Evolutionary conservation across 176 grass and related monocot genomes (phyloP).

Genomic region (Bonia amplexicaulis): DNA sequence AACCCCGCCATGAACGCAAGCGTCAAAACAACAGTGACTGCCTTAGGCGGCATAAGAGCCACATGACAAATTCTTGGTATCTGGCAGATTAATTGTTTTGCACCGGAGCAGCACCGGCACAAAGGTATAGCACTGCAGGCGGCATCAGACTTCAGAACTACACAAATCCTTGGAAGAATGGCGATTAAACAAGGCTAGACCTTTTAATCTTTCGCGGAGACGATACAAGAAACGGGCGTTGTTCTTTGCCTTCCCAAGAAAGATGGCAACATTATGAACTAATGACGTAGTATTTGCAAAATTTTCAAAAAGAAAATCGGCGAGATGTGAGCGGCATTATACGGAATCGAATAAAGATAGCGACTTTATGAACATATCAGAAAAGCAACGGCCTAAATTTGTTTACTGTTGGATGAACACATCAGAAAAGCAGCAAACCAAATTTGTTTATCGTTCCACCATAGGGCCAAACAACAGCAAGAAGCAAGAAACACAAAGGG

Average conservation of each 20-base stretch:
- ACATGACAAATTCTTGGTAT: conserved; percentile 42
- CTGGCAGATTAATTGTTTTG: conserved; percentile 38
- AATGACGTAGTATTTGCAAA: background rate
- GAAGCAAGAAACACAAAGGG: background rate
- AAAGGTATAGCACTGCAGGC: conserved; percentile 13
- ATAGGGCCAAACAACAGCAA: background rate
- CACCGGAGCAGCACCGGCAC: conserved; percentile 17
- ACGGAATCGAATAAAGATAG: conserved; percentile 44
- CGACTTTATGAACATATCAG: conserved; percentile 25
- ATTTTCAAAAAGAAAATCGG: conserved; percentile 11
- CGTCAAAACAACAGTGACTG: conserved; percentile 40
- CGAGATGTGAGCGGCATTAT: conserved; percentile 27
- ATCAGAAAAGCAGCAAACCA: background rate
- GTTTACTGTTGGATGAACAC: conserved; percentile 18
- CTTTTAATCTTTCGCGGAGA: background rate
- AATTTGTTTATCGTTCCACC: conserved; percentile 16
- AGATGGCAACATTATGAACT: background rate
- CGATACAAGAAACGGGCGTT: background rate
- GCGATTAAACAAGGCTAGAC: background rate
- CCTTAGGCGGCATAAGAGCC: conserved; percentile 25
- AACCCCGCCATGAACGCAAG: conserved; percentile 48
- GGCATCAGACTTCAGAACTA: conserved; percentile 10
- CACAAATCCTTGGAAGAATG: background rate
- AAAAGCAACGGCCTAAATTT: conserved; percentile 39
- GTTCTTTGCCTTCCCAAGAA: background rate